Base-by-base conservation (phyloP, 345 rosid species). In the Eucalyptus rudis region DNA sequence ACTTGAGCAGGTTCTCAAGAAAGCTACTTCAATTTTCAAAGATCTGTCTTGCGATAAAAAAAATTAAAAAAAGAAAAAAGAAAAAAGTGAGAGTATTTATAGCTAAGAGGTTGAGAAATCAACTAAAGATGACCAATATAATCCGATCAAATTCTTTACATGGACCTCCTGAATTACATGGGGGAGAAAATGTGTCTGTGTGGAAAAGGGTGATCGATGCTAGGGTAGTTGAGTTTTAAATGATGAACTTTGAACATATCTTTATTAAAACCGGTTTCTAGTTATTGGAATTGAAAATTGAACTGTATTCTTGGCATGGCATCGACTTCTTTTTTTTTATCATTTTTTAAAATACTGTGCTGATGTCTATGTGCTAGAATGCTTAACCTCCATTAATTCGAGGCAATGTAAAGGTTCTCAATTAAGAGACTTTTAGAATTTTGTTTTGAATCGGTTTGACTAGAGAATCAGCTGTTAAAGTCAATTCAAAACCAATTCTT, bases 361-460 rank as follows among this genome's bases (percentile, higher is more conserved):
- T 40, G 83, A 20, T 3, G 36, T 76, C 15, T 76, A 36, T 36
- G 6, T 76, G 8, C 1, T 11, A 5, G 7, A 71, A 20, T 20
- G 9, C 47, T 76, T 36, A 76, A 40, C 15, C 47, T 76, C n/a
- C 16, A 0, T 76, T 76, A 11, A 40, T 76, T 71, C 47, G 1
- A 27, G 13, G 29, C 5, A 19, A 76, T 40, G 47, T 52, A 76
- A 76, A 71, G 36, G 27, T 19, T 36, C 8, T 36, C 45, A 36
- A 36, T 71, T 36, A 71, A 36, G 1, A 10, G 14, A 71, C 15
- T 19, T 40, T 36, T 71, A 71, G 45, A 43, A 13, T 36, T 71
- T 19, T 36, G 3, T 0, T 71, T 71, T 36, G 27, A 36, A 71
- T 19, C 3, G 2, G 14, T 71, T 71, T 24, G 0, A 36, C 0